Conservation (phyloP, 495 filamentous ascomycete genomes). For the Copromyces sp. region DNA sequence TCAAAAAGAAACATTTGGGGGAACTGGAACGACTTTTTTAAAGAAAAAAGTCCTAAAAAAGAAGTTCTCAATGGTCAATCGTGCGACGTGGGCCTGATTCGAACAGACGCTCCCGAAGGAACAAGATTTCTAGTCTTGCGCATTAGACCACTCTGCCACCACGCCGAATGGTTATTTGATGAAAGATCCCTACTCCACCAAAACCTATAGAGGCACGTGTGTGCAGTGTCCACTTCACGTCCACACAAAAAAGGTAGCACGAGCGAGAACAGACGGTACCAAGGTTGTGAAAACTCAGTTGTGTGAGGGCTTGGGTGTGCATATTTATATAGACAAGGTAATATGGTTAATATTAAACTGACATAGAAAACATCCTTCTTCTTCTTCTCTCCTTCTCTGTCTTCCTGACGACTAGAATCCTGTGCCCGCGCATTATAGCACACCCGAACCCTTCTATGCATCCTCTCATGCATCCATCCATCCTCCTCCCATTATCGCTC, state of each 20-base stretch:
- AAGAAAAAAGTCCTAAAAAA: neutral
- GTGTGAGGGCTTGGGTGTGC: neutral
- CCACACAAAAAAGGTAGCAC: neutral
- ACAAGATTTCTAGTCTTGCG: neutral
- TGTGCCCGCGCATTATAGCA: neutral
- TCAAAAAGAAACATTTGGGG: neutral
- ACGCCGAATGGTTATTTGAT: neutral
- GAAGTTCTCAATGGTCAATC: neutral
- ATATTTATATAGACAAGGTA: neutral
- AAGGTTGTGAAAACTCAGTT: neutral
- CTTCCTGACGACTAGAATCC: neutral
- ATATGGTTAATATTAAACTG: neutral
- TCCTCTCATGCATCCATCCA: neutral
- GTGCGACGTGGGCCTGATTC: neutral
- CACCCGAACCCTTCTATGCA: neutral
- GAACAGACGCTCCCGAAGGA: neutral
- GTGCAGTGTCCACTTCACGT: neutral
- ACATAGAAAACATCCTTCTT: neutral
- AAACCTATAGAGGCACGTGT: neutral
- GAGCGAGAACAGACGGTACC: neutral
- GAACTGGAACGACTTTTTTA: neutral
- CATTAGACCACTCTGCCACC: neutral
- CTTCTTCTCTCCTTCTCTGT: neutral
- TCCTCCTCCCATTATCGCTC: neutral
- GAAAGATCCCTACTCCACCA: rapidly evolving